These are phyloP conservation scores for Zanthoxylum bungeanum DNA, from an alignment of 345 rosid genomes.

Conservation along the genomic window DNA sequence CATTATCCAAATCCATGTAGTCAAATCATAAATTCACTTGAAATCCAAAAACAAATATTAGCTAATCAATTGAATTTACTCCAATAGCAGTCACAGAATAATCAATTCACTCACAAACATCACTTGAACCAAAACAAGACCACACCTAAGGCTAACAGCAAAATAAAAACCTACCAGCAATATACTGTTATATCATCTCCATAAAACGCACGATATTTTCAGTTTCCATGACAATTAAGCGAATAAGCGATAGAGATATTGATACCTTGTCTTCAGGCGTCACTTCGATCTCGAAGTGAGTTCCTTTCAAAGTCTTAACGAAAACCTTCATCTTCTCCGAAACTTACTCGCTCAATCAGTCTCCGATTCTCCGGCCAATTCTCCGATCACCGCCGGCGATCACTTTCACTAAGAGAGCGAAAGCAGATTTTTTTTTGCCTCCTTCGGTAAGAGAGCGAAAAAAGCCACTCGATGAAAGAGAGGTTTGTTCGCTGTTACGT, in stretches of 20 bases:
- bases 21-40: background rate
- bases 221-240: background rate
- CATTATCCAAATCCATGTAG: background rate
- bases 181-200: background rate
- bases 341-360: background rate
- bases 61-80: background rate
- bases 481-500: background rate
- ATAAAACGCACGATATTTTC: background rate
- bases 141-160: background rate
- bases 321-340: slow-evolving; percentile 39
- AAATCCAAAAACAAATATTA: background rate
- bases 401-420: slow-evolving; percentile 1
- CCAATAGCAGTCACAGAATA: background rate
- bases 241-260: background rate
- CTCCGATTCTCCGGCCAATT: slow-evolving; percentile 1
- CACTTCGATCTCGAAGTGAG: slow-evolving; percentile 44
- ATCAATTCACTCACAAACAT: background rate
- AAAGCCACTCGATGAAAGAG: background rate
- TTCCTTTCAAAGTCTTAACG: slow-evolving; percentile 47
- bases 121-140: background rate
- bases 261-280: slow-evolving; percentile 36
- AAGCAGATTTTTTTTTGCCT: background rate
- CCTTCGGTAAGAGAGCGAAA: background rate
- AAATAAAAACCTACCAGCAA: slow-evolving; percentile 7
- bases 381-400: slow-evolving; percentile 5